Percentiles rank a stretch among this genome's conserved stretches.
Evolutionary conservation across 495 filamentous ascomycete species (phyloP).

Genomic region (Aspergillus bertholletiae): DNA sequence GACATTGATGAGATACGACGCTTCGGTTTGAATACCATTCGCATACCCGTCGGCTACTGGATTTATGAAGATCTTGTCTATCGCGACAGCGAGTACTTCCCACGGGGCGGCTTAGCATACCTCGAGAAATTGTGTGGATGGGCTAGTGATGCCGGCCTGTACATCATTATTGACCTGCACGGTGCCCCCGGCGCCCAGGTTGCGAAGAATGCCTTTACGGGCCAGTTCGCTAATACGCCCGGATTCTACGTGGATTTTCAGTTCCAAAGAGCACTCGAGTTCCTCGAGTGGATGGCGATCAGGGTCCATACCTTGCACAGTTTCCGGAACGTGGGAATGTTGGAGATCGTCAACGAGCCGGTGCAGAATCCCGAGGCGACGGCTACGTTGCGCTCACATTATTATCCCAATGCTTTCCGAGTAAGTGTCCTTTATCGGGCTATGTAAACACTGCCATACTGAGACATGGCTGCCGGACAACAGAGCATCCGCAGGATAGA

Average conservation of each 20-base stretch:
- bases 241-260: slow-evolving; percentile 55
- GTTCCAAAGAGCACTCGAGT: slow-evolving; percentile 55
- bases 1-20: slow-evolving; percentile 52
- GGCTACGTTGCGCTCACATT: slow-evolving; percentile 32
- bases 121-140: slow-evolving; percentile 52
- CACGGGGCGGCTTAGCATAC: slow-evolving; percentile 51
- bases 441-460: neutral
- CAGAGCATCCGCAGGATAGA: slow-evolving; percentile 47
- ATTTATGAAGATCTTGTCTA: slow-evolving; percentile 56
- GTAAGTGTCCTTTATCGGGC: slow-evolving; percentile 9
- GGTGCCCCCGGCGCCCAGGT: slow-evolving; percentile 59
- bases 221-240: slow-evolving; percentile 42
- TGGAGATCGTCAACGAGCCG: slow-evolving; percentile 62
- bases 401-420: slow-evolving; percentile 46
- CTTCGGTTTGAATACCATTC: slow-evolving; percentile 58
- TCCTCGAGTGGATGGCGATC: slow-evolving; percentile 56
- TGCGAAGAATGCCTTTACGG: slow-evolving; percentile 49
- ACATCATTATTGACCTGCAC: slow-evolving; percentile 63
- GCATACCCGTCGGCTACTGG: slow-evolving; percentile 65
- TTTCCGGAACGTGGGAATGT: slow-evolving; percentile 55
- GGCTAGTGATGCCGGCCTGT: slow-evolving; percentile 53
- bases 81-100: slow-evolving; percentile 50
- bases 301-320: slow-evolving; percentile 49
- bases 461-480: neutral
- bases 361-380: slow-evolving; percentile 29